Evolutionary conservation across 352 stramenopile species (phyloP).

Genomic region (Phytopythium cucurbitacearum): DNA sequence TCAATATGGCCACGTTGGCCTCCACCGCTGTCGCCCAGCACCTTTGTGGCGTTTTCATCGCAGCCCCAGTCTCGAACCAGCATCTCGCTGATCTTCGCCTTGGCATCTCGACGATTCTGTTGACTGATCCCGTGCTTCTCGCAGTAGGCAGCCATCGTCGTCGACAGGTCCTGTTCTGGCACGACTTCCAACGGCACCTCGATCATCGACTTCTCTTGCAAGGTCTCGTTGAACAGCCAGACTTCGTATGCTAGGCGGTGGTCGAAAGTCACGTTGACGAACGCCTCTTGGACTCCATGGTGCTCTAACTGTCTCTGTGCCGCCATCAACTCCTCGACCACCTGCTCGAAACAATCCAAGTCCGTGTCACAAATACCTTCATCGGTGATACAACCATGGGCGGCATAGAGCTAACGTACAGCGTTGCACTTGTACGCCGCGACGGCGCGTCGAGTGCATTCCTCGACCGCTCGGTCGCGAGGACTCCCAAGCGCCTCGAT

Average conservation of each 20-base stretch:
- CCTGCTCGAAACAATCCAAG: constrained; percentile 11
- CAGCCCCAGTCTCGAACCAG: constrained; percentile 49
- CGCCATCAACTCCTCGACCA: constrained; percentile 28
- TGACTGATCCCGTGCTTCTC: constrained; percentile 12
- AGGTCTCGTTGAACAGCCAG: constrained; percentile 8
- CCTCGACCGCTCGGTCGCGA: constrained; percentile 15
- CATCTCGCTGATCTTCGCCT: constrained; percentile 19
- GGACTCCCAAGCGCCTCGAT: constrained; percentile 29
- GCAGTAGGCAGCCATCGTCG: constrained; percentile 31
- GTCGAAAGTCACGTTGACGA: constrained; percentile 63
- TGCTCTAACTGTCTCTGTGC: constrained; percentile 27
- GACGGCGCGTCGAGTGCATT: constrained; percentile 20
- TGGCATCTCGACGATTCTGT: constrained; percentile 8
- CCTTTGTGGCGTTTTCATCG: constrained; percentile 6
- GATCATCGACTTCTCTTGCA: constrained; percentile 11
- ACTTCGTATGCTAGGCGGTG: constrained; percentile 42
- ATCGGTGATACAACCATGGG: background rate
- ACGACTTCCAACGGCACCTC: constrained; percentile 22
- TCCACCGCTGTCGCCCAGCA: background rate
- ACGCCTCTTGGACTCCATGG: constrained; percentile 30
- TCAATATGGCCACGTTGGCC: constrained; percentile 1
- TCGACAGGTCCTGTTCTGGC: constrained; percentile 27
- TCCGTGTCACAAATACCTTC: background rate
- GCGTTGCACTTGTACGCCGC: constrained; percentile 26
- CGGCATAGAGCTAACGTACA: constrained; percentile 7